Percentiles rank a stretch among this genome's conserved stretches.
Conservation (phyloP, 208 protist genomes). For the Leishmania major region DNA sequence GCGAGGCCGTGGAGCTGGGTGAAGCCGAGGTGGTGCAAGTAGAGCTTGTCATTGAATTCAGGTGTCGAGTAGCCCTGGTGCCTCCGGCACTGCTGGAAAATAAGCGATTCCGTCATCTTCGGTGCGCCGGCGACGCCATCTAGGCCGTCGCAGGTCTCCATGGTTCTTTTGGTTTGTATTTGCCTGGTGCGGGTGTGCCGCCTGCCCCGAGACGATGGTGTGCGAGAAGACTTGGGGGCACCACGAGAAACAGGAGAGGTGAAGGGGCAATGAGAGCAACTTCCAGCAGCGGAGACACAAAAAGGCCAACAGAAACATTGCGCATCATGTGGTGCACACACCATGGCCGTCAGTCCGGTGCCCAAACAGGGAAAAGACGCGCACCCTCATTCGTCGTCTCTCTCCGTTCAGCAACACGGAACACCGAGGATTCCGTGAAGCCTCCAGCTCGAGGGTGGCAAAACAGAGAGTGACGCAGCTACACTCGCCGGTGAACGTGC, state of each 20-base stretch:
- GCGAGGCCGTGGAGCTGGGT: slow-evolving; percentile 64
- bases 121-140: neutral
- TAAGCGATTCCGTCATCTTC: slow-evolving; percentile 58
- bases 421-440: neutral
- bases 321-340: neutral
- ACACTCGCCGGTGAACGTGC: neutral
- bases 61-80: slow-evolving; percentile 84
- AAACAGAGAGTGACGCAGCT: neutral
- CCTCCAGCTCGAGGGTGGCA: neutral
- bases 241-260: neutral
- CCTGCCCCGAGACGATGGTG: neutral
- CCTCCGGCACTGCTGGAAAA: slow-evolving; percentile 66
- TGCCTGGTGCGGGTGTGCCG: no score
- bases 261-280: neutral
- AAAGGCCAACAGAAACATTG: neutral
- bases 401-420: neutral
- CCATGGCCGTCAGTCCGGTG: neutral
- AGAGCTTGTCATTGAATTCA: slow-evolving; percentile 94
- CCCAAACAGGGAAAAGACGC: neutral
- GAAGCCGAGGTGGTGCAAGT: slow-evolving; percentile 92
- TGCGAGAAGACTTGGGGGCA: neutral
- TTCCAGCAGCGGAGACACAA: neutral
- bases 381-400: neutral
- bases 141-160: neutral
- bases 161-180: neutral